Conservation (phyloP, 805 yeast genomes). For the Candida pseudofarinosa region DNA sequence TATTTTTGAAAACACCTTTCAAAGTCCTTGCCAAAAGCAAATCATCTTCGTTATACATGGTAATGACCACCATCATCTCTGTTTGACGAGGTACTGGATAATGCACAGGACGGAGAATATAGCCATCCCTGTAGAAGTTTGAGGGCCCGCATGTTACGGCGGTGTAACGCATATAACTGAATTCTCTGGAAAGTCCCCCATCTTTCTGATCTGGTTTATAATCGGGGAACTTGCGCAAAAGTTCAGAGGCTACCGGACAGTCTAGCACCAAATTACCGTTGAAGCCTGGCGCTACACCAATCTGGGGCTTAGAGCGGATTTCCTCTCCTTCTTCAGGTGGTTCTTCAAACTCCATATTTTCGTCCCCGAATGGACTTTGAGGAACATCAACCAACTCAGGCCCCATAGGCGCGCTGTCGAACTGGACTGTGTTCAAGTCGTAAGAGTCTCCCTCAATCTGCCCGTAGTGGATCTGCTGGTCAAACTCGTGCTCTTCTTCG, state of each 20-base stretch:
- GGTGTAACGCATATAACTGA: conserved; percentile 56
- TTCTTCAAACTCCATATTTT: conserved; percentile 18
- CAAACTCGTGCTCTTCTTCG: conserved; percentile 37
- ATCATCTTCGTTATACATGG: conserved; percentile 69
- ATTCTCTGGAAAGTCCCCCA: conserved; percentile 48
- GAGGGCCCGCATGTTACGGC: conserved; percentile 73
- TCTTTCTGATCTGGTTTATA: conserved; percentile 28
- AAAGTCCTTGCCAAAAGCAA: conserved; percentile 56
- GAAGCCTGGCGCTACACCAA: conserved; percentile 32
- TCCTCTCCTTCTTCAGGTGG: conserved; percentile 34
- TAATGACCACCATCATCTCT: conserved; percentile 57
- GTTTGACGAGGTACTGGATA: conserved; percentile 52
- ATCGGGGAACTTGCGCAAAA: conserved; percentile 39
- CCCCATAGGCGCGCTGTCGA: conserved; percentile 19
- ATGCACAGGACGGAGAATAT: conserved; percentile 52
- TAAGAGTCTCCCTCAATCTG: conserved; percentile 40
- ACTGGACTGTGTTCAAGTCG: conserved; percentile 31
- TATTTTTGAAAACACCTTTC: conserved; percentile 61
- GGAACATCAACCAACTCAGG: conserved; percentile 10
- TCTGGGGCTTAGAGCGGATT: conserved; percentile 28
- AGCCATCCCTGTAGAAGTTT: conserved; percentile 53
- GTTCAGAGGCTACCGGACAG: conserved; percentile 44
- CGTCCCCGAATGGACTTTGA: conserved; percentile 28
- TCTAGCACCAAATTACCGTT: conserved; percentile 45
- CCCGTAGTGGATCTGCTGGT: conserved; percentile 34